These are phyloP conservation scores for Ganoderma resinaceum DNA, from an alignment of 1,284 basidiomycete species.

Conservation along the genomic window DNA sequence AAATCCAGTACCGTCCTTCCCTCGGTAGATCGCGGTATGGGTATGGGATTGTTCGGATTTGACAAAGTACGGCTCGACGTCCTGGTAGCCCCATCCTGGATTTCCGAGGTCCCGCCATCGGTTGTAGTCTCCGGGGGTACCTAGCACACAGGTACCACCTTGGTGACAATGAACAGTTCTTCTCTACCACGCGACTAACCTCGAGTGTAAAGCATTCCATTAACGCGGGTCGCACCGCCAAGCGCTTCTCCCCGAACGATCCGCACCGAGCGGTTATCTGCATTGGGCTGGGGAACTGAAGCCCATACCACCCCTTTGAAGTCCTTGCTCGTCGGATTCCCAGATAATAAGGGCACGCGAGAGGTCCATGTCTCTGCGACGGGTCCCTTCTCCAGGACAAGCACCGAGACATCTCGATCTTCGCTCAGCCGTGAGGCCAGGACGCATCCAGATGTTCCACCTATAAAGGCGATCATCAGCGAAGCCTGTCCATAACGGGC, in stretches of 20 bases:
- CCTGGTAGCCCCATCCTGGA: slow-evolving; percentile 47
- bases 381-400: slow-evolving; percentile 44
- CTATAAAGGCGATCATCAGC: slow-evolving; percentile 16
- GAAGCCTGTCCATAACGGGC: background rate
- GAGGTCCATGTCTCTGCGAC: slow-evolving; percentile 43
- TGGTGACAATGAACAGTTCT: background rate
- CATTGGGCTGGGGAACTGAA: slow-evolving; percentile 23
- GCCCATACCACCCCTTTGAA: slow-evolving; percentile 19
- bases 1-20: slow-evolving; percentile 25
- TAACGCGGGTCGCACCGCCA: slow-evolving; percentile 51
- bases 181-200: slow-evolving; percentile 14
- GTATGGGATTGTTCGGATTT: slow-evolving; percentile 40
- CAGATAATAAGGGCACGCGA: slow-evolving; percentile 44
- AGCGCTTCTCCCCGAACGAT: slow-evolving; percentile 47
- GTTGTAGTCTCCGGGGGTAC: slow-evolving; percentile 43
- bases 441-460: slow-evolving; percentile 45
- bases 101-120: slow-evolving; percentile 45
- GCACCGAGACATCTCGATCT: slow-evolving; percentile 34
- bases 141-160: slow-evolving; percentile 3
- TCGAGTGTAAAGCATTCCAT: slow-evolving; percentile 49
- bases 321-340: slow-evolving; percentile 28
- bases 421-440: slow-evolving; percentile 44
- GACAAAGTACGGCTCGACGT: slow-evolving; percentile 45
- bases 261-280: slow-evolving; percentile 28
- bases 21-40: slow-evolving; percentile 19